Conservation (phyloP, 2,329 filamentous ascomycete species). For the Fusarium citri region DNA sequence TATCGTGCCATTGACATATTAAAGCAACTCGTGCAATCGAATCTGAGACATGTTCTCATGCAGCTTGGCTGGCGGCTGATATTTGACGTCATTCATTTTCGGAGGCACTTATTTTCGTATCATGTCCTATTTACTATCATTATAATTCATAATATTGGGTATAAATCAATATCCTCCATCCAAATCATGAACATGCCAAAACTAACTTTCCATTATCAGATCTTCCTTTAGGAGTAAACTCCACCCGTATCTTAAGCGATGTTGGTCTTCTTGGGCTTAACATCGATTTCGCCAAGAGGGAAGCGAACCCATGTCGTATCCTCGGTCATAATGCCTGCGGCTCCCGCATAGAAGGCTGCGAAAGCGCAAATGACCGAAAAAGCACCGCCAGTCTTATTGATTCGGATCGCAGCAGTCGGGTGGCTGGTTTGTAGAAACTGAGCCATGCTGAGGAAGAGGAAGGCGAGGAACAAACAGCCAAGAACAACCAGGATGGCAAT, state of each 20-base stretch:
- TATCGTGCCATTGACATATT: too few species aligned
- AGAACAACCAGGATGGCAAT: constrained; percentile 69
- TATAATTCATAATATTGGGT: background rate
- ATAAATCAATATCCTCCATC: background rate
- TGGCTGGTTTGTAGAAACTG: constrained; percentile 61
- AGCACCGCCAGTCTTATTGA: constrained; percentile 58
- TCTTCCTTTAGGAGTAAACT: background rate
- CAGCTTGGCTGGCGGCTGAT: too few species aligned
- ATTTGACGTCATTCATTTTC: constrained; percentile 14
- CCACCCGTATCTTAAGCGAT: constrained; percentile 25
- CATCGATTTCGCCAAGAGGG: constrained; percentile 53
- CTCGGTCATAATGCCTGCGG: constrained; percentile 55
- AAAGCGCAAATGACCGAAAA: constrained; percentile 54
- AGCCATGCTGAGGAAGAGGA: constrained; percentile 68
- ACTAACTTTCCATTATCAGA: background rate
- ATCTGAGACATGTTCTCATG: background rate
- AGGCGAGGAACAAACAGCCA: constrained; percentile 68
- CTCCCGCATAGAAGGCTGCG: constrained; percentile 55
- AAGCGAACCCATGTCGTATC: constrained; percentile 57
- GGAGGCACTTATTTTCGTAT: background rate
- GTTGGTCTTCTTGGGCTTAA: constrained; percentile 38
- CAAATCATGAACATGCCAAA: background rate
- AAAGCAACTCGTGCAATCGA: background rate
- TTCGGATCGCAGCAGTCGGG: constrained; percentile 52
- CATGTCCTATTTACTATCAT: background rate